Percentiles rank a stretch among this genome's conserved stretches.
Evolutionary conservation across 2,329 filamentous ascomycete genomes (phyloP).

Genomic region (Gremmenia infestans): DNA sequence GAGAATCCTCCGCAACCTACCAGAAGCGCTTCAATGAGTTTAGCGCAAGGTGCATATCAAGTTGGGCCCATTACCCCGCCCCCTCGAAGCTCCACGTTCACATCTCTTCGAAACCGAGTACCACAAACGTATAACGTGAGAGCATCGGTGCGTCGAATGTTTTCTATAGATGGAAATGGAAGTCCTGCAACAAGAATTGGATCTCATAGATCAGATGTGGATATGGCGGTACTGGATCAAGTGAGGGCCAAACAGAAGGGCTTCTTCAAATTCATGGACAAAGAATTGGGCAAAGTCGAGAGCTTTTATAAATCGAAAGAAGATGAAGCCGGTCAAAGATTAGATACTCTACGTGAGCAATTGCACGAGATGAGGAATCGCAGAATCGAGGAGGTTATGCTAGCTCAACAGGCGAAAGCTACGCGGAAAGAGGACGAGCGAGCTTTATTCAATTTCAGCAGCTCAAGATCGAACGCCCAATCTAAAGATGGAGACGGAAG

Average conservation of each 20-base stretch:
- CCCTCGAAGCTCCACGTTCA: slow-evolving; percentile 20
- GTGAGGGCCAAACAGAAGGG: slow-evolving; percentile 73
- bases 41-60: slow-evolving; percentile 36
- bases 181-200: slow-evolving; percentile 35
- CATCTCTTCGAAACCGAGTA: slow-evolving; percentile 17
- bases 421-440: slow-evolving; percentile 19
- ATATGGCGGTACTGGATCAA: slow-evolving; percentile 53
- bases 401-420: slow-evolving; percentile 20
- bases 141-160: slow-evolving; percentile 23
- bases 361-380: slow-evolving; percentile 89
- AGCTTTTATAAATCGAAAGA: slow-evolving; percentile 85
- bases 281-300: slow-evolving; percentile 87
- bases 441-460: slow-evolving; percentile 10
- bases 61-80: slow-evolving; percentile 33
- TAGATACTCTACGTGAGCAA: slow-evolving; percentile 71
- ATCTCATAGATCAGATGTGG: slow-evolving; percentile 40
- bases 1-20: slow-evolving; percentile 1
- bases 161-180: slow-evolving; percentile 22
- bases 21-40: slow-evolving; percentile 9
- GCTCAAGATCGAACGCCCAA: slow-evolving; percentile 15
- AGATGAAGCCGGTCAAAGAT: slow-evolving; percentile 69
- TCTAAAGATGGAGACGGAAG: slow-evolving; percentile 13
- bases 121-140: slow-evolving; percentile 18
- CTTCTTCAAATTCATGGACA: slow-evolving; percentile 81
- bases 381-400: slow-evolving; percentile 63